Evolutionary conservation across 768 basidiomycete species (phyloP).

Genomic region (Panaeolus cyanescens): DNA sequence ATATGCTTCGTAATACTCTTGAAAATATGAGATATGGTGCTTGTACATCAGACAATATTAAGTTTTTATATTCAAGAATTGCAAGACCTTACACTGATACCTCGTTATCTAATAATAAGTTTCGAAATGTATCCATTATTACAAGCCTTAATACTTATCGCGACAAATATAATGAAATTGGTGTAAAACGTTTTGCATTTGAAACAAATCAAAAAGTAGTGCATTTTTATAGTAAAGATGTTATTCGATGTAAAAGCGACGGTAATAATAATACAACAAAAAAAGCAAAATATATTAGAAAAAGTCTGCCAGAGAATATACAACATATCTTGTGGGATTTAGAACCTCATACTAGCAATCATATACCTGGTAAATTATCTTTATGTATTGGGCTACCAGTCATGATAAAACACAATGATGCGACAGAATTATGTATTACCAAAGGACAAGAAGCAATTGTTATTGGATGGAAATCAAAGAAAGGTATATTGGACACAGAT

Average conservation of each 20-base stretch:
- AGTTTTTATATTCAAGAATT: constrained; percentile 26
- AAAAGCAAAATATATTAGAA: neutral
- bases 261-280: neutral
- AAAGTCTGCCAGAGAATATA: neutral
- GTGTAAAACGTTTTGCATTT: constrained; percentile 24
- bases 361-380: constrained; percentile 21
- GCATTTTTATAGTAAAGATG: constrained; percentile 30
- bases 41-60: constrained; percentile 26
- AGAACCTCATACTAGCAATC: constrained; percentile 8
- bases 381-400: constrained; percentile 33
- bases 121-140: constrained; percentile 34
- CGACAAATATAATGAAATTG: constrained; percentile 32
- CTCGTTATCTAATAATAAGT: constrained; percentile 10
- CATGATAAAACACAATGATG: constrained; percentile 32
- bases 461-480: constrained; percentile 22
- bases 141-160: constrained; percentile 30
- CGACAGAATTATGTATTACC: constrained; percentile 35
- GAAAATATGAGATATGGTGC: constrained; percentile 34
- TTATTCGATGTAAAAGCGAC: constrained; percentile 7
- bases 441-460: constrained; percentile 34
- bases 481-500: constrained; percentile 10
- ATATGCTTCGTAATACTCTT: constrained; percentile 24
- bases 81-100: constrained; percentile 16
- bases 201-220: constrained; percentile 21
- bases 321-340: constrained; percentile 12